phyloP scores from a whole-genome alignment of 768 basidiomycete genomes.

The Hebeloma cylindrosporum region DNA sequence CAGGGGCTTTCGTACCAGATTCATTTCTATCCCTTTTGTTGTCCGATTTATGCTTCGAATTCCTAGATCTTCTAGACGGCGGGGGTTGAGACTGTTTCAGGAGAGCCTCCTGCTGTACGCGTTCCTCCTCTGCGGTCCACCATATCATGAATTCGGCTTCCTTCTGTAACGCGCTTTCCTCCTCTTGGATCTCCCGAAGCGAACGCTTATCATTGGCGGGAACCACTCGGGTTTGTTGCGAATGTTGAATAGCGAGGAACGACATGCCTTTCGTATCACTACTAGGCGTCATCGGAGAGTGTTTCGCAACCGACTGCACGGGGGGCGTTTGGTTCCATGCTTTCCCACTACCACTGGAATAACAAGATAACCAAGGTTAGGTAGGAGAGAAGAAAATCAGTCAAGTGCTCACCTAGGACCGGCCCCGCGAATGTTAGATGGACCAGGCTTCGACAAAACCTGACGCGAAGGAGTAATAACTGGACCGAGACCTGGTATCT shows the following conservation, averaged over 20 bases:
- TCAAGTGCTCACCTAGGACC: conserved; percentile 23
- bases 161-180: conserved; percentile 63
- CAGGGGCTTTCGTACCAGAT: background rate
- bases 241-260: conserved; percentile 81
- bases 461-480: conserved; percentile 62
- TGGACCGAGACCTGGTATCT: conserved; percentile 54
- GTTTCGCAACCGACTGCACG: conserved; percentile 42
- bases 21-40: background rate
- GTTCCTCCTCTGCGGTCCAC: conserved; percentile 85
- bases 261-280: conserved; percentile 55
- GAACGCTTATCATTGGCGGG: conserved; percentile 56
- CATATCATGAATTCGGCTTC: conserved; percentile 85
- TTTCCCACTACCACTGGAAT: conserved; percentile 37
- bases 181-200: conserved; percentile 81
- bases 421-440: conserved; percentile 38
- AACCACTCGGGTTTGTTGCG: conserved; percentile 59
- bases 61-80: conserved; percentile 8
- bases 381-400: background rate
- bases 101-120: conserved; percentile 54
- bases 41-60: conserved; percentile 6
- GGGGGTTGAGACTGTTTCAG: conserved; percentile 22
- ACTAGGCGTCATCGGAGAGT: conserved; percentile 29
- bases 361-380: background rate
- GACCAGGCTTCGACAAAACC: conserved; percentile 23
- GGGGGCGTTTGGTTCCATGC: conserved; percentile 65